Conservation (phyloP, 2,329 filamentous ascomycete species). For the Shiraia bambusicola region DNA sequence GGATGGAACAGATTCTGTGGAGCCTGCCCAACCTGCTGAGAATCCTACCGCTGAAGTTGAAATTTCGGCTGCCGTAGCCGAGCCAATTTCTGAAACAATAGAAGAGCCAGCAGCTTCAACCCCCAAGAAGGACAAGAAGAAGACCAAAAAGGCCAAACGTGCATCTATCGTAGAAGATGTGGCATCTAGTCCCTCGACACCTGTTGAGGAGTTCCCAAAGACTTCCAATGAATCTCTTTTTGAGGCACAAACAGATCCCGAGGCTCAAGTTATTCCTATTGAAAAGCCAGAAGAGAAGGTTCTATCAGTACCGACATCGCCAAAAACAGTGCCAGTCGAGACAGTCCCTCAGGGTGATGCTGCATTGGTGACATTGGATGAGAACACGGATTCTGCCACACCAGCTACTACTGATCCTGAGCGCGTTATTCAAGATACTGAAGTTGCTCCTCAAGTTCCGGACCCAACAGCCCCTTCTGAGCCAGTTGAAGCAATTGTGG, state of each 20-base stretch:
- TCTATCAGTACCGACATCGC: conserved; percentile 1
- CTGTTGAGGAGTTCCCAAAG: conserved; percentile 7
- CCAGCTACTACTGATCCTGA: background rate
- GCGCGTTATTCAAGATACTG: background rate
- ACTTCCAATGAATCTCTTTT: background rate
- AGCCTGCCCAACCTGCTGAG: background rate
- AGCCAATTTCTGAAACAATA: background rate
- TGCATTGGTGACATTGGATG: background rate
- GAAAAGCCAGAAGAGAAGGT: background rate
- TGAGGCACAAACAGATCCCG: background rate
- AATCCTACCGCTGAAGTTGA: background rate
- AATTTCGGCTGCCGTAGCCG: background rate
- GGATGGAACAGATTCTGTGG: background rate
- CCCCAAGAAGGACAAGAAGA: conserved; percentile 30
- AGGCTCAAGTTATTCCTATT: background rate
- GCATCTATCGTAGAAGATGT: conserved; percentile 11
- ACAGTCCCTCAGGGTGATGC: conserved; percentile 1
- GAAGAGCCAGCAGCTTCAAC: conserved; percentile 7
- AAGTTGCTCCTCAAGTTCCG: background rate
- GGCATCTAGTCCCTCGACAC: background rate
- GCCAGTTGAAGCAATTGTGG: conserved; percentile 6
- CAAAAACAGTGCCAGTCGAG: conserved; percentile 5
- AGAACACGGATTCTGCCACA: background rate
- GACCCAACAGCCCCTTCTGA: background rate
- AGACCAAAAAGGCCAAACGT: conserved; percentile 24